Base-by-base conservation (phyloP, 768 basidiomycete genomes). In the Suillus subaureus region DNA sequence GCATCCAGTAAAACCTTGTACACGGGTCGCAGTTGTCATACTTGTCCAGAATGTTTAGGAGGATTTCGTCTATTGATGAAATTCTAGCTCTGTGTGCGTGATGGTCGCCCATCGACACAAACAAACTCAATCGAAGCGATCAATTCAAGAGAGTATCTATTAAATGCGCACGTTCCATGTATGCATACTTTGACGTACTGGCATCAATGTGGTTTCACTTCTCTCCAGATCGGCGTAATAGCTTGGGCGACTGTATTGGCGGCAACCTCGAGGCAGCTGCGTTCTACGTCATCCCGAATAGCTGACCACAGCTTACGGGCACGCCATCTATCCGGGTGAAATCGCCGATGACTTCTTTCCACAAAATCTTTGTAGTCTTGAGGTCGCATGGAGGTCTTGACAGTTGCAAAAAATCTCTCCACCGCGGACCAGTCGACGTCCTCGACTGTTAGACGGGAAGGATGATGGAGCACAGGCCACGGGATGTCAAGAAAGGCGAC, bases 251-350 rank as follows among this genome's bases (percentile, higher is more conserved):
- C 90, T 28, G 85, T 90, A 68, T 85, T 92, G 37, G 83, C 78
- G 82, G 90, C 91, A 62, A 92, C 89, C 74, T 89, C 90, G 68
- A 89, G 75, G 68, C 82, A 87, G 45, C 79, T 81, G 67, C 86
- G 82, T 70, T 87, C 84, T 55, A 81, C 77, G 57, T 87, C 87
- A 66, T 91, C 87, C 28, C 73, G 70, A 56, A 91, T 82, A 56
- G 84, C 84, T 65, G 80, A 79, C 71, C 91, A 80, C 42, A 93
- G 77, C 35, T 85, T 85, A 49, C 89, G 81, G 37, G 89, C 87
- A 51, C 87, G 81, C 93, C 91, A 95, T 66, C 90, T 79, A 74
- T 94, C 92, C 2, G 91, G 90, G 69, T 93, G 93, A 74, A 93
- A 94, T 61, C 91, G 79, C 47, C 86, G 82, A 70, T 92, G 85